Percentiles rank a stretch among this genome's conserved stretches.
Evolutionary conservation across 2,329 filamentous ascomycete species (phyloP).

Genomic region (Cladosporium oxysporum): DNA sequence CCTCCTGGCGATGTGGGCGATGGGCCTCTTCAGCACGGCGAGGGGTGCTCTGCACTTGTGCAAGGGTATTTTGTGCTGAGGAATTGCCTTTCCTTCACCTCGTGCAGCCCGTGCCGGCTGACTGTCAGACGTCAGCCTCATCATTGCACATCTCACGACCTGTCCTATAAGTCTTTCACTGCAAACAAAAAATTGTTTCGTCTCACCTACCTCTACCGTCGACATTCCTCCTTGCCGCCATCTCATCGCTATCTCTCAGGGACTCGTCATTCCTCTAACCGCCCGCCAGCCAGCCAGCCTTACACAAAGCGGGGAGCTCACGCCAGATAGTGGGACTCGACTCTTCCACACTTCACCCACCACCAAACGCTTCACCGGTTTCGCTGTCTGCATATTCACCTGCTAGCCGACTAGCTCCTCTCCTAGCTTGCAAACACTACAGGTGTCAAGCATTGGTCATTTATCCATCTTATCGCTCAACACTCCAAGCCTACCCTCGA

Average conservation of each 20-base stretch:
- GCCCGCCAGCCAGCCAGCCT: neutral
- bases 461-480: neutral
- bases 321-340: slow-evolving; percentile 10
- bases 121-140: slow-evolving; percentile 15
- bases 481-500: neutral
- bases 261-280: slow-evolving; percentile 10
- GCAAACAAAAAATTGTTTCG: neutral
- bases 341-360: slow-evolving; percentile 6
- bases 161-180: neutral
- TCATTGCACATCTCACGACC: neutral
- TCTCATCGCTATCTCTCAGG: neutral
- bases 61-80: neutral
- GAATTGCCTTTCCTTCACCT: neutral
- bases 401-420: neutral
- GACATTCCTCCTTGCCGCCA: neutral
- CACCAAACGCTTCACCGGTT: slow-evolving; percentile 8
- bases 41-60: neutral
- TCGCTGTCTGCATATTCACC: neutral
- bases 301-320: slow-evolving; percentile 9
- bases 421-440: neutral
- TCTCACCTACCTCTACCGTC: neutral
- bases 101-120: slow-evolving; percentile 1
- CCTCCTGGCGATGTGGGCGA: neutral
- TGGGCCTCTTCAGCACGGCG: neutral
- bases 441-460: neutral